Conservation (phyloP, 75 land plant species). For the Picea sitchensis region DNA sequence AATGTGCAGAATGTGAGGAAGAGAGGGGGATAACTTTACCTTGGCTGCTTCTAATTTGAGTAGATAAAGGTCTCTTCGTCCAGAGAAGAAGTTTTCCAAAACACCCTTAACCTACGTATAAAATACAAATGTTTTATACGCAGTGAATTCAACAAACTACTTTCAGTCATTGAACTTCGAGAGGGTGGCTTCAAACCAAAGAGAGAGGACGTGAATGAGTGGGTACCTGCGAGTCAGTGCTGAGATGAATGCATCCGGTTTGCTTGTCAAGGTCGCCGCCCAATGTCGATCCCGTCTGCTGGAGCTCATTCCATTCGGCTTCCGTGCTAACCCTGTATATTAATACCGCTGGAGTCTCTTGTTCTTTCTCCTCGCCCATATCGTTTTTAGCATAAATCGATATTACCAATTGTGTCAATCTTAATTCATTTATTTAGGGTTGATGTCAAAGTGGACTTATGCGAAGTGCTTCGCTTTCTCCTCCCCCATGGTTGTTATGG, state of each 20-base stretch:
- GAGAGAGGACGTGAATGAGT: too few species aligned
- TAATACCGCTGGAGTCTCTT: conserved; percentile 16
- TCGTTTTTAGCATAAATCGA: too few species aligned
- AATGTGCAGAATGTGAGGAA: not conserved
- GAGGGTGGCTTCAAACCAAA: too few species aligned
- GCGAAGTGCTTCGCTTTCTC: too few species aligned
- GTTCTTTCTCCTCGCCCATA: too few species aligned
- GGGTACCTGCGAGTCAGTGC: conserved; percentile 43
- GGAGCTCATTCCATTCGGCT: conserved; percentile 44
- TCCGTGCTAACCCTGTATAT: conserved; percentile 55
- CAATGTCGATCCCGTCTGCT: conserved; percentile 22
- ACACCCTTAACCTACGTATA: conserved; percentile 36
- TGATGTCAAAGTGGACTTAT: too few species aligned
- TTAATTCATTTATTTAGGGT: too few species aligned
- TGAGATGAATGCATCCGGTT: conserved; percentile 52
- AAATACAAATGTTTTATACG: too few species aligned
- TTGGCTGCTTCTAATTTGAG: conserved; percentile 44
- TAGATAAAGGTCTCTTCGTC: conserved; percentile 35
- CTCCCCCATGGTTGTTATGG: too few species aligned
- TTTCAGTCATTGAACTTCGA: too few species aligned
- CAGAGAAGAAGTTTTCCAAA: conserved; percentile 37
- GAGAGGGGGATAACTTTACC: conserved; percentile 17
- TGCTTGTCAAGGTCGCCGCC: conserved; percentile 53
- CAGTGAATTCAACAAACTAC: too few species aligned
- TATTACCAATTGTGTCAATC: too few species aligned